Evolutionary conservation across 768 basidiomycete genomes (phyloP).

Genomic region (Boletus eberwhitei): DNA sequence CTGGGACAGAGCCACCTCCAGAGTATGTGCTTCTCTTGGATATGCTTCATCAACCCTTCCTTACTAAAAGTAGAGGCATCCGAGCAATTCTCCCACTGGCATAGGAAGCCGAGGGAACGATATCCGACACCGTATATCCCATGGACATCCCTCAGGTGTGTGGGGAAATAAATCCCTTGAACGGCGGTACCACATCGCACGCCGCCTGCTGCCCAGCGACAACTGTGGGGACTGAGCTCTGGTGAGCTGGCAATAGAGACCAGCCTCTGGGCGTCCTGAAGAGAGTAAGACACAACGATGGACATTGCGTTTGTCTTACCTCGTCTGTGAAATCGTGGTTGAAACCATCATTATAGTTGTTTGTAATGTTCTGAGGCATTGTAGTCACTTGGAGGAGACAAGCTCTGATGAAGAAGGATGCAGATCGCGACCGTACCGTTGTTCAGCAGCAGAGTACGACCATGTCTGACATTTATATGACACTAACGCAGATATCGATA

Average conservation of each 20-base stretch:
- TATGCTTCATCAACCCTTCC: slow-evolving; percentile 22
- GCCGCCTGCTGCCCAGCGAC: slow-evolving; percentile 20
- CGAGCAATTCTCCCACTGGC: slow-evolving; percentile 25
- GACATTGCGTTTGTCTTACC: slow-evolving; percentile 7
- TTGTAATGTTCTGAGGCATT: slow-evolving; percentile 22
- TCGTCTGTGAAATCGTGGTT: slow-evolving; percentile 32
- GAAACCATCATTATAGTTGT: slow-evolving; percentile 18
- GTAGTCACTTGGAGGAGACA: neutral
- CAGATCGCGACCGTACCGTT: neutral
- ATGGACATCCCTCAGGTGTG: slow-evolving; percentile 21
- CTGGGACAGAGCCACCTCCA: slow-evolving; percentile 27
- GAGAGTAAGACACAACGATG: slow-evolving; percentile 7
- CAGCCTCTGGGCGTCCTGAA: slow-evolving; percentile 24
- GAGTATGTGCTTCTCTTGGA: slow-evolving; percentile 24
- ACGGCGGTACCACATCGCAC: slow-evolving; percentile 10
- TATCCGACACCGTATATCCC: slow-evolving; percentile 13
- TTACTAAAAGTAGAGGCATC: slow-evolving; percentile 18
- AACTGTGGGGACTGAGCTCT: slow-evolving; percentile 23
- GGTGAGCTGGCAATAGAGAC: slow-evolving; percentile 28
- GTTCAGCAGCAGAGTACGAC: neutral
- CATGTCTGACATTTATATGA: slow-evolving; percentile 19
- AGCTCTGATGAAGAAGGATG: neutral
- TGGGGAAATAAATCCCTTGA: slow-evolving; percentile 16
- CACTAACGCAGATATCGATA: neutral
- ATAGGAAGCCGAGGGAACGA: slow-evolving; percentile 10